Evolutionary conservation across 208 protist species (phyloP).

Genomic region (Wallacemonas sp.): DNA sequence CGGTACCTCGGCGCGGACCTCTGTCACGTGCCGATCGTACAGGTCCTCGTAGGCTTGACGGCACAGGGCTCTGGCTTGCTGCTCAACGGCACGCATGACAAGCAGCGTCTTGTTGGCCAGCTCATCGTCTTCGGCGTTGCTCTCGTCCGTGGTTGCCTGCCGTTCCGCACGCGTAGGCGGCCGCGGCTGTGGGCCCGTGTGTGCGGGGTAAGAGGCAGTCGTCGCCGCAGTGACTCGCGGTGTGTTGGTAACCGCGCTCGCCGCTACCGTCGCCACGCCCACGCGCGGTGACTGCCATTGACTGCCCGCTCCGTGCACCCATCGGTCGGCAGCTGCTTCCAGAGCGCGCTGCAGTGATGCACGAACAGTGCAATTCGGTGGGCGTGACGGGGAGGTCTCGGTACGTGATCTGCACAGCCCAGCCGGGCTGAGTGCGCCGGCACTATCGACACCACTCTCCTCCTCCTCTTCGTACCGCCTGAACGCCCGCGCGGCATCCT

Average conservation of each 20-base stretch:
- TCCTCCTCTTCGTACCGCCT: background rate
- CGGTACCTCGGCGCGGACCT: slow-evolving; percentile 9
- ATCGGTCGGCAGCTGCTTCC: background rate
- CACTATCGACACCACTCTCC: background rate
- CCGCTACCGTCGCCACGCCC: background rate
- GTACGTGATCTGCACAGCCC: no score
- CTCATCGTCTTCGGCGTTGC: no score
- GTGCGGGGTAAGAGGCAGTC: background rate
- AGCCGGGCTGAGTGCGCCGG: background rate
- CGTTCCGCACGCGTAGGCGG: no score
- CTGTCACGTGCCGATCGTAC: slow-evolving; percentile 17
- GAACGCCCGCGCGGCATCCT: background rate
- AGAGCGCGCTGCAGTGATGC: background rate
- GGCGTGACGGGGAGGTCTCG: no score
- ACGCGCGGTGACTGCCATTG: background rate
- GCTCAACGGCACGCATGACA: background rate
- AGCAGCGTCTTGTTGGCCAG: background rate
- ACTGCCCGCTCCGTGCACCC: background rate
- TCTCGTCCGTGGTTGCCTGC: no score
- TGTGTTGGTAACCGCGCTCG: background rate
- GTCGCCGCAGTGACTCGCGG: background rate
- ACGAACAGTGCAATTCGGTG: no score
- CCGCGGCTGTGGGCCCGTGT: no score
- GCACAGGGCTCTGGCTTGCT: slow-evolving; percentile 18
- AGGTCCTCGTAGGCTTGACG: slow-evolving; percentile 22